Percentiles rank a stretch among this genome's conserved stretches.
phyloP scores from a whole-genome alignment of 1,284 basidiomycete species.

The Puccinia coronata region DNA sequence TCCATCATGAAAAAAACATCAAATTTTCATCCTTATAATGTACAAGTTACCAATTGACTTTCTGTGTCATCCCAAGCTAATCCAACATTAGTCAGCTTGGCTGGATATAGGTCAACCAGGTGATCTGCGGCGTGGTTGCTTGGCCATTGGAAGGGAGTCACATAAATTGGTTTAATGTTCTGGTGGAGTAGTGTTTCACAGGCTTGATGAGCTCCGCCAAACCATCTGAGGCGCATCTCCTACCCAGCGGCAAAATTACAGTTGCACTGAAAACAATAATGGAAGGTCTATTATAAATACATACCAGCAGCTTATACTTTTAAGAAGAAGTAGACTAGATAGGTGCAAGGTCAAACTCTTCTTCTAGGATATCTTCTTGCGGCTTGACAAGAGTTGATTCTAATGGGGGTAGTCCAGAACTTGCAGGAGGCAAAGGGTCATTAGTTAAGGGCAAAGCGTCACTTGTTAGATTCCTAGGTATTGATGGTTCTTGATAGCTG shows the following conservation, averaged over 20 bases:
- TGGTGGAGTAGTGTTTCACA: slow-evolving; percentile 35
- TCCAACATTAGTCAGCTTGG: too few relatives aligned
- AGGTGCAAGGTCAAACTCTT: background rate
- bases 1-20: too few relatives aligned
- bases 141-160: too few relatives aligned
- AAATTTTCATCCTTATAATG: too few relatives aligned
- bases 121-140: too few relatives aligned
- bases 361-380: background rate
- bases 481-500: slow-evolving; percentile 2
- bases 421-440: background rate
- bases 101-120: too few relatives aligned
- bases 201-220: background rate
- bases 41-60: too few relatives aligned
- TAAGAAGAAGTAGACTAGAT: background rate
- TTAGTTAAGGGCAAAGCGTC: background rate
- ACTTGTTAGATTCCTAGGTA: background rate
- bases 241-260: too few relatives aligned
- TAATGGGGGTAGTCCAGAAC: background rate
- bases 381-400: background rate
- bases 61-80: too few relatives aligned
- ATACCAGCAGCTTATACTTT: background rate
- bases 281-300: slow-evolving; percentile 67
- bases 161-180: too few relatives aligned
- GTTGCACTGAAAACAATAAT: slow-evolving; percentile 64
- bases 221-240: slow-evolving; percentile 62